Evolutionary conservation across 2,329 filamentous ascomycete genomes (phyloP).

Genomic region (Sclerotiophoma versabilis): DNA sequence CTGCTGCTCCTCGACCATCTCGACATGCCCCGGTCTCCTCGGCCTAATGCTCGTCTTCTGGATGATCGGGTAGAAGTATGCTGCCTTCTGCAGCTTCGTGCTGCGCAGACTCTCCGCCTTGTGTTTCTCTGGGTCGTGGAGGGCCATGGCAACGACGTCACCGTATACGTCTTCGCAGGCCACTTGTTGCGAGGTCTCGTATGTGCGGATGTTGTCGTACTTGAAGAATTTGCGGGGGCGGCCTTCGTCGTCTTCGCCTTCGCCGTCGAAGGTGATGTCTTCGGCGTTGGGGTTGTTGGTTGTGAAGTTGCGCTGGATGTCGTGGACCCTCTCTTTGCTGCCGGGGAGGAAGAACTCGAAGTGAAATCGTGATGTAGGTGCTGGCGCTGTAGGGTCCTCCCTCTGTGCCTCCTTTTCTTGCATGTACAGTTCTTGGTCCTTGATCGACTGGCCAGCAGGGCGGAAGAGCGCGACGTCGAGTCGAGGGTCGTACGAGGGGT

Average conservation of each 20-base stretch:
- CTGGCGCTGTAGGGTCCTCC: slow-evolving; percentile 57
- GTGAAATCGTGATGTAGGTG: slow-evolving; percentile 63
- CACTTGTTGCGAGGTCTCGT: slow-evolving; percentile 64
- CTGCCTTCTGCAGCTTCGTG: slow-evolving; percentile 56
- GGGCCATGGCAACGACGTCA: slow-evolving; percentile 63
- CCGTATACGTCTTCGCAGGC: slow-evolving; percentile 61
- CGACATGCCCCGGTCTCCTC: slow-evolving; percentile 51
- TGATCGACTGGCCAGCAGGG: slow-evolving; percentile 61
- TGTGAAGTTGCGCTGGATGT: slow-evolving; percentile 64
- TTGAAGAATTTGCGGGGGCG: slow-evolving; percentile 61
- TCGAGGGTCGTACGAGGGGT: slow-evolving; percentile 62
- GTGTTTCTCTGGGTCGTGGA: slow-evolving; percentile 61
- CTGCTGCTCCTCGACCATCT: slow-evolving; percentile 53
- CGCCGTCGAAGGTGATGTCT: slow-evolving; percentile 42
- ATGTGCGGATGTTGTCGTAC: slow-evolving; percentile 65
- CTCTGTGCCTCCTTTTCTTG: slow-evolving; percentile 53
- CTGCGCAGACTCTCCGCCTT: slow-evolving; percentile 44
- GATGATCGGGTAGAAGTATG: slow-evolving; percentile 69
- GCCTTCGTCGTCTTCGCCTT: slow-evolving; percentile 51
- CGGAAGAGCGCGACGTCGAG: slow-evolving; percentile 66
- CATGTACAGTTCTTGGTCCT: slow-evolving; percentile 59
- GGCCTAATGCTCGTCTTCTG: slow-evolving; percentile 62
- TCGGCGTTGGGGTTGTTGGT: slow-evolving; percentile 61
- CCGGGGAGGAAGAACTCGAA: slow-evolving; percentile 67
- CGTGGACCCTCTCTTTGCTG: slow-evolving; percentile 54